Evolutionary conservation across 1,139 yeast species (phyloP).

Genomic region (Pichia sp.): DNA sequence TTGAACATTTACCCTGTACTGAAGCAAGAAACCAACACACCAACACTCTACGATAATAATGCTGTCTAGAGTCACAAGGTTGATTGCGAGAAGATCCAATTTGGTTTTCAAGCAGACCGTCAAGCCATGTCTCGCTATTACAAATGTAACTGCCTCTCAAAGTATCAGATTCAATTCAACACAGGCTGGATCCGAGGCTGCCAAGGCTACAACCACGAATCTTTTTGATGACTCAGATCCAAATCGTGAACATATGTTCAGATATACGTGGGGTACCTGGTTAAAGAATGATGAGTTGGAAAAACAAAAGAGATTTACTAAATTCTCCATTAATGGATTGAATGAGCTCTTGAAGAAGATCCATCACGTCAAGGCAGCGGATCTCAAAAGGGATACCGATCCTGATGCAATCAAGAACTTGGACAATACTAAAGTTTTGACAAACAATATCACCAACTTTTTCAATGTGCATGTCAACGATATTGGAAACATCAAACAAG

Average conservation of each 20-base stretch:
- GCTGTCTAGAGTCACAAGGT: too few species aligned
- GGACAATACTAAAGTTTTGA: slow-evolving; percentile 12
- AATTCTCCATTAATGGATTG: slow-evolving; percentile 75
- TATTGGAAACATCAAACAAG: slow-evolving; percentile 46
- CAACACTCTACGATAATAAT: too few species aligned
- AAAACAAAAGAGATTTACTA: slow-evolving; percentile 70
- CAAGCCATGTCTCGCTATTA: too few species aligned
- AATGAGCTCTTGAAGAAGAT: slow-evolving; percentile 26
- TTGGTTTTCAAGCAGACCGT: too few species aligned
- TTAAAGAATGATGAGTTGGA: slow-evolving; percentile 67
- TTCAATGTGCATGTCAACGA: slow-evolving; percentile 11
- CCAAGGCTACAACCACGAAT: slow-evolving; percentile 11
- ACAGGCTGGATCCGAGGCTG: neutral
- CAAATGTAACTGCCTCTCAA: too few species aligned
- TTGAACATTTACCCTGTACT: too few species aligned
- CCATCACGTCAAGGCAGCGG: slow-evolving; percentile 5
- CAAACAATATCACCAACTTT: slow-evolving; percentile 17
- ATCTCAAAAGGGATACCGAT: slow-evolving; percentile 13
- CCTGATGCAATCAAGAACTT: slow-evolving; percentile 18
- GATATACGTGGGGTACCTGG: slow-evolving; percentile 96
- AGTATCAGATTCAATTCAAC: slow-evolving; percentile 9
- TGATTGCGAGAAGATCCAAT: too few species aligned
- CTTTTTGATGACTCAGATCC: slow-evolving; percentile 39
- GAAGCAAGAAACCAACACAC: too few species aligned
- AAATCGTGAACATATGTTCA: slow-evolving; percentile 66